Percentiles rank a stretch among this genome's conserved stretches.
Evolutionary conservation across 2,329 filamentous ascomycete species (phyloP).

Genomic region (Microsporum ferrugineum): DNA sequence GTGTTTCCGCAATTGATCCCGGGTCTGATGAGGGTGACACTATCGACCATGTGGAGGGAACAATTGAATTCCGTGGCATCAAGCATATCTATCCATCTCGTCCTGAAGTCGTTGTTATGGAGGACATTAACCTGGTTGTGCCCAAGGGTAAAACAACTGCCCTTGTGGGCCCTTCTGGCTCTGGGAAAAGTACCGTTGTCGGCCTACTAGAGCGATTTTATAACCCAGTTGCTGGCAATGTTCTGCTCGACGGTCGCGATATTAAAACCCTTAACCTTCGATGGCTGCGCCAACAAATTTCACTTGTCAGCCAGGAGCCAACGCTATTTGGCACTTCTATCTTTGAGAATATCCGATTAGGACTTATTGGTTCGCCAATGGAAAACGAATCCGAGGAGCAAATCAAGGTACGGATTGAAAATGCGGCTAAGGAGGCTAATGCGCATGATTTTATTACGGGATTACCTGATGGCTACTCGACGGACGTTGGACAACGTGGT

Average conservation of each 20-base stretch:
- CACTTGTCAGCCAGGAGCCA: conserved; percentile 86
- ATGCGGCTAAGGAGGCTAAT: conserved; percentile 82
- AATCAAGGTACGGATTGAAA: conserved; percentile 58
- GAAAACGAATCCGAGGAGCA: conserved; percentile 58
- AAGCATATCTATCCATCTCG: conserved; percentile 93
- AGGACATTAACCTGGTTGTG: conserved; percentile 65
- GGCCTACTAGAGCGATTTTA: conserved; percentile 92
- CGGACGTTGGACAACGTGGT: conserved; percentile 88
- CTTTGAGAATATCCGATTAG: conserved; percentile 78
- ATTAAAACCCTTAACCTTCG: conserved; percentile 70
- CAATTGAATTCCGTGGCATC: conserved; percentile 67
- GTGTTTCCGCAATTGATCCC: conserved; percentile 71
- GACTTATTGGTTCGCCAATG: conserved; percentile 70
- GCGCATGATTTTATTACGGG: conserved; percentile 80
- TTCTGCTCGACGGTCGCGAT: conserved; percentile 73
- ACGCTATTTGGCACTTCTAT: conserved; percentile 84
- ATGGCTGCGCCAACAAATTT: conserved; percentile 86
- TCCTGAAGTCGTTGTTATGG: conserved; percentile 79
- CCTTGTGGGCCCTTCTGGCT: conserved; percentile 85
- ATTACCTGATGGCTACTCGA: conserved; percentile 82
- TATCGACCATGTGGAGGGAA: conserved; percentile 61
- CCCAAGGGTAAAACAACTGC: conserved; percentile 88
- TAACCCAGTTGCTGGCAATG: conserved; percentile 66
- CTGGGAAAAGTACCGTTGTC: conserved; percentile 88
- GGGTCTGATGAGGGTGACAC: conserved; percentile 58